Evolutionary conservation across 768 basidiomycete species (phyloP), one percentile per base, ranked within the genome.

Genomic region (Mycena rosella): DNA sequence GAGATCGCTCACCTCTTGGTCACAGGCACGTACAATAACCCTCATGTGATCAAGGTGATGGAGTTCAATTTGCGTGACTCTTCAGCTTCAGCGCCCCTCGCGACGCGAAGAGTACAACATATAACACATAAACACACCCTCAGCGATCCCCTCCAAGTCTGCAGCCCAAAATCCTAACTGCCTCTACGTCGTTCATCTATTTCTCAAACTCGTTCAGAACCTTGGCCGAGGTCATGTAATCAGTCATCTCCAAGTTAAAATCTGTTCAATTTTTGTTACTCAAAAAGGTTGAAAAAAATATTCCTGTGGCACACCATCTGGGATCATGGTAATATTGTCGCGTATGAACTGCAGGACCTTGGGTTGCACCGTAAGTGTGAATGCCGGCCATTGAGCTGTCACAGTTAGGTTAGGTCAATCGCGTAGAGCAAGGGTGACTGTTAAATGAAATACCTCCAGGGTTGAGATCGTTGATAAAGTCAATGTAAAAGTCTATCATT

Each of bases 401-500:
- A 44, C 47, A 30, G 24, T 22, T 4, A 27, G 34, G 7, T 36
- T 36, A 10, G 9, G 11, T 5, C 9, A 34, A 6, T 36, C 30
- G 11, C 53, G 22, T 45, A 60, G 34, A 52, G 55, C 47, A 14
- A 42, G 18, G 20, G 17, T 59, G n/a, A 40, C 48, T 26, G 22
- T 27, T 63, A 14, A 22, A 17, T 27, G 20, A 10, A 22, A 24
- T 65, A 89, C 88, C 51, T 40, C 88, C 88, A 5, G 88, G 89
- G 64, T 84, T 80, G 56, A 89, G 78, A 68, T 89, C 86, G 69
- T 83, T 78, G 22, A 88, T 78, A 69, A 90, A 90, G 56, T 82
- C 85, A 77, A 89, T 80, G 70, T 86, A 89, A 59, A 86, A 87
- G 67, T 85, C 85, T 2, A 82, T 78, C 77, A 85, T 79, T 60